Conservation (phyloP, 768 basidiomycete species). For the Royoungia palumana region DNA sequence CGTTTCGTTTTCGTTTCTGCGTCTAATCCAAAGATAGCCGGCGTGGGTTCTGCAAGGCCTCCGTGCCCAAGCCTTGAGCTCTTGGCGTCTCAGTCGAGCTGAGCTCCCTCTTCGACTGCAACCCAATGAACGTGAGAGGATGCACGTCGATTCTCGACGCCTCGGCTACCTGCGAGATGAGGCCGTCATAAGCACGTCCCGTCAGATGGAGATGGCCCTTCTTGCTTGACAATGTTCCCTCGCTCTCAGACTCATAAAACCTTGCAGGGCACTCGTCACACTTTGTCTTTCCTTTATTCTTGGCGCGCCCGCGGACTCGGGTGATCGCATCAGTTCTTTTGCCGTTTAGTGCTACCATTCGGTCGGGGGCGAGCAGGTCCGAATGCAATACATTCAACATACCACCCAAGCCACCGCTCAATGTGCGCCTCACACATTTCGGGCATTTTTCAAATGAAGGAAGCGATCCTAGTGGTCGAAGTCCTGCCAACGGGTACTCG, state of each 20-base stretch:
- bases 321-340: neutral
- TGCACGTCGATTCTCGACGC: neutral
- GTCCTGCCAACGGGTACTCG: neutral
- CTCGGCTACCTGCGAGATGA: neutral
- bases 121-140: constrained; percentile 5
- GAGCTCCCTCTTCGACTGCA: too few species aligned
- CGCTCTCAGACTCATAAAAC: constrained; percentile 12
- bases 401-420: constrained; percentile 3
- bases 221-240: constrained; percentile 1
- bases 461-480: too few species aligned
- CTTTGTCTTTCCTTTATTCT: neutral
- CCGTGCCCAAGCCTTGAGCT: too few species aligned
- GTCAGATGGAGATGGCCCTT: constrained; percentile 3
- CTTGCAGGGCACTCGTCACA: neutral
- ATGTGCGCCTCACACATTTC: neutral
- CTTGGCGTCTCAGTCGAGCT: too few species aligned
- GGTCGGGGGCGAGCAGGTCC: neutral
- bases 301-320: neutral
- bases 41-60: too few species aligned
- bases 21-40: constrained; percentile 12
- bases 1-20: neutral
- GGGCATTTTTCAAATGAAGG: neutral
- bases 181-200: too few species aligned
- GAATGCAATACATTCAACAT: too few species aligned
- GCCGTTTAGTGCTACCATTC: neutral